A percentile compares a stretch with the other conserved stretches of the same genome.
Conservation (phyloP, 2,329 filamentous ascomycete genomes). For the Fonsecaea pedrosoi region DNA sequence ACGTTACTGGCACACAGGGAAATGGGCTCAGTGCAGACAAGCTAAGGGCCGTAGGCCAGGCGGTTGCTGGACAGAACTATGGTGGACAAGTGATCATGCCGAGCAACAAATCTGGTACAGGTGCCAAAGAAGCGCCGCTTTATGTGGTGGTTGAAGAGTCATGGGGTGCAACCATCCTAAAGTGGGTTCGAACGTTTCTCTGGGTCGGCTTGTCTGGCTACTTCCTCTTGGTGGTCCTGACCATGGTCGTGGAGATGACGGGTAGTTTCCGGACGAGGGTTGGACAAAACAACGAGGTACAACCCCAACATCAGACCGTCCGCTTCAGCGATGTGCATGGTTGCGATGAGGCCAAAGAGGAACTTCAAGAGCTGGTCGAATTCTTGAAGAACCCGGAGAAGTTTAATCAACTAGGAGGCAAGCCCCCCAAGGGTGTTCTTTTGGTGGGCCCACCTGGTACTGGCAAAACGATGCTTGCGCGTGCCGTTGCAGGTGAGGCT, state of each 20-base stretch:
- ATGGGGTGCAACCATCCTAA: constrained; percentile 77
- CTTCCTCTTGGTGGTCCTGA: constrained; percentile 77
- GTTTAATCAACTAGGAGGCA: constrained; percentile 92
- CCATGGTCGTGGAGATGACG: constrained; percentile 80
- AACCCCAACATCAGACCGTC: constrained; percentile 89
- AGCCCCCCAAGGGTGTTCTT: constrained; percentile 94
- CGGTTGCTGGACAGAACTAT: constrained; percentile 73
- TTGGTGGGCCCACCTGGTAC: constrained; percentile 95
- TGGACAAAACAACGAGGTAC: constrained; percentile 78
- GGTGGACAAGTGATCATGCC: constrained; percentile 60
- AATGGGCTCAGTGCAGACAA: constrained; percentile 63
- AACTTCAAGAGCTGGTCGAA: constrained; percentile 94
- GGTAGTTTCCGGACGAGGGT: constrained; percentile 71
- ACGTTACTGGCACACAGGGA: constrained; percentile 6
- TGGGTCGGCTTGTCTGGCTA: constrained; percentile 82
- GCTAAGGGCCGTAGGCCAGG: constrained; percentile 80
- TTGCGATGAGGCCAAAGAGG: constrained; percentile 97
- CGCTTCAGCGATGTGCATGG: constrained; percentile 94
- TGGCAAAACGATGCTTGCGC: constrained; percentile 93
- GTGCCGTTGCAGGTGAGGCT: constrained; percentile 94
- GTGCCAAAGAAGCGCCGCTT: constrained; percentile 81
- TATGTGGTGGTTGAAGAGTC: constrained; percentile 97
- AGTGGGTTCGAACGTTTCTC: constrained; percentile 86
- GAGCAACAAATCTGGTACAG: constrained; percentile 63
- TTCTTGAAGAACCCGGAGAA: constrained; percentile 92